Base-by-base conservation (phyloP, 2,329 filamentous ascomycete species). In the Pochonia chlamydosporia region DNA sequence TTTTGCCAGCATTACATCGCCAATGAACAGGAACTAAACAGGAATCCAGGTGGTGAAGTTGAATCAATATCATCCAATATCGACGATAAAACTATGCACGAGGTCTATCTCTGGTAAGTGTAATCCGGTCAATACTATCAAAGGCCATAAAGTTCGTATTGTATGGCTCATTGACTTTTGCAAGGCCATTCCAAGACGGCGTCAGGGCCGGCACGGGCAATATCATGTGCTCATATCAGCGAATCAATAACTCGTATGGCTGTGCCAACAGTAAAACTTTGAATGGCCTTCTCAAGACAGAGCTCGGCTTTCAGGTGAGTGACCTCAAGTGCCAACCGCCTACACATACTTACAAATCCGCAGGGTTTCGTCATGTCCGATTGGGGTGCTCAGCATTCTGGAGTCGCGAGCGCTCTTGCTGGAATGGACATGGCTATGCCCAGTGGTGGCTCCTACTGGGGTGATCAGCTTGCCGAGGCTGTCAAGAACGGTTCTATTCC, bases 381-480 rank as follows among this genome's bases (percentile, higher is more conserved):
- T 58, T 89, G 84, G 82, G 62, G 66, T 26, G 85, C 82, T 1
- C 82, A 85, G 46, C 82, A 86, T 52, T 69, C 78, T 0, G 83
- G 84, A 30, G 75, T 84, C 10, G 74, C 74, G 1, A 75, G 75
- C 4, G 74, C 83, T 1, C 65, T 83, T 47, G 81, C 83, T 3
- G 87, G 86, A 24, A 61, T 90, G 24, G 85, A 89, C 58, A 81
- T 88, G 76, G 77, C 75, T 10, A 89, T 89, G 85, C 84, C 83
- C 0, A 64, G 52, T 8, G 64, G 58, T 1, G 57, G 57, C 3
- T 42, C 50, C 0, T 67, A 65, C 45, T 79, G 74, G 74, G 65
- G 69, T 11, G 52, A 60, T 4, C 85, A 87, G 18, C 71, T 87
- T 0, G 67, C 72, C 1, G 63, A 72, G 4, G 78, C 82, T 0